Conservation (phyloP, 2,329 filamentous ascomycete species). For the Cercospora zeae-maydis region DNA sequence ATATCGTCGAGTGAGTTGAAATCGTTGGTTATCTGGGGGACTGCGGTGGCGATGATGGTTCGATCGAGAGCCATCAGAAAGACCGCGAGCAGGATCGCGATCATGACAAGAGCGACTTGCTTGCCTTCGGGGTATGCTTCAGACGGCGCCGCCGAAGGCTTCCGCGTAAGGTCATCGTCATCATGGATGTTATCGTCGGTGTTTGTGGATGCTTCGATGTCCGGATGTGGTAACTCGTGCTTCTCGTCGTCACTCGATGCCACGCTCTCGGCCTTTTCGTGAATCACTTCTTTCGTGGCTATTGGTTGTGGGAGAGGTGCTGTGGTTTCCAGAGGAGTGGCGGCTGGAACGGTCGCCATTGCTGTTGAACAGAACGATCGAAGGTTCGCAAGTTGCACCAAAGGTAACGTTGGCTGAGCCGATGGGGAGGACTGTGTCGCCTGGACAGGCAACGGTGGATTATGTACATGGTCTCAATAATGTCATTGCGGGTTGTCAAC, state of each 20-base stretch:
- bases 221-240: neutral
- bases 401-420: neutral
- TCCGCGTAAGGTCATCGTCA: constrained; percentile 8
- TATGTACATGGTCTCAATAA: neutral
- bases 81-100: constrained; percentile 28
- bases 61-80: constrained; percentile 33
- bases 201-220: neutral
- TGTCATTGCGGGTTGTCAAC: constrained; percentile 22
- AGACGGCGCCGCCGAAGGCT: constrained; percentile 21
- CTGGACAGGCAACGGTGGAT: neutral
- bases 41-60: constrained; percentile 38
- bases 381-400: neutral
- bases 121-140: constrained; percentile 22
- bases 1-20: constrained; percentile 42
- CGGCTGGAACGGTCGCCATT: constrained; percentile 12
- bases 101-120: constrained; percentile 24
- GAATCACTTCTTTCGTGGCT: neutral
- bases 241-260: constrained; percentile 6
- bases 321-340: neutral
- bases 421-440: neutral
- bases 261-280: constrained; percentile 12
- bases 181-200: neutral
- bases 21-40: constrained; percentile 41
- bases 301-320: neutral
- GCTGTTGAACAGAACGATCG: neutral